Evolutionary conservation across 1,284 basidiomycete genomes (phyloP), one percentile per base, ranked within the genome.

Genomic region (Megacollybia platyphylla): DNA sequence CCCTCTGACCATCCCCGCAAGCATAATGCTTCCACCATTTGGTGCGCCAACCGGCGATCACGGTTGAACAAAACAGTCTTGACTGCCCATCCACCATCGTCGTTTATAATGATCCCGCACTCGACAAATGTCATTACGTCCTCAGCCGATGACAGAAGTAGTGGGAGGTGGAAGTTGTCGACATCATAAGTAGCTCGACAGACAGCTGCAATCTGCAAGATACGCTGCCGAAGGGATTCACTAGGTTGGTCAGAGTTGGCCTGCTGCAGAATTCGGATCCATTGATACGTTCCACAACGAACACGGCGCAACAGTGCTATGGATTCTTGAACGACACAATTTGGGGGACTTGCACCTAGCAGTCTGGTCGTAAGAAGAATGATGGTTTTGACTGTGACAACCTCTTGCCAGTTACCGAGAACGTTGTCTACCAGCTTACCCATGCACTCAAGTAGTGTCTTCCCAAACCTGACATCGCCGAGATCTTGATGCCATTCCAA

Each of bases 321-420:
- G 3, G 20, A 10, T 13, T 11, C n/a, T 10, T 34, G 20, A 24
- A 24, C 20, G 20, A 24, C 20, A 6, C 20, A 24, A 4, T 24
- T 6, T 24, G 20, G 20, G 20, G 41, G 41, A 9, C 49, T 43
- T 2, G 59, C 57, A 1, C 60, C 48, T 9, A 69, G 52, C 7
- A 71, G 46, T 17, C 68, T 63, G 36, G 44, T 45, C 0, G 49
- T 46, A 0, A 73, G 46, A 17, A 57, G 49, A 36, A 62, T 55
- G n/a, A 69, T 55, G 0, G 56, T 66, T 24, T 55, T 51, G 37
- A 67, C 59, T 0, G 64, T 59, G 26, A 56, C 51, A 0, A 49
- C 53, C 43, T 72, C 61, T 30, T 61, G 48, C 71, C 71, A 73
- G 48, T 67, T 73, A 1, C 43, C 57, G 43, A 57, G 45, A 5